Evolutionary conservation across 768 basidiomycete genomes (phyloP).

Genomic region (Mycena galopus): DNA sequence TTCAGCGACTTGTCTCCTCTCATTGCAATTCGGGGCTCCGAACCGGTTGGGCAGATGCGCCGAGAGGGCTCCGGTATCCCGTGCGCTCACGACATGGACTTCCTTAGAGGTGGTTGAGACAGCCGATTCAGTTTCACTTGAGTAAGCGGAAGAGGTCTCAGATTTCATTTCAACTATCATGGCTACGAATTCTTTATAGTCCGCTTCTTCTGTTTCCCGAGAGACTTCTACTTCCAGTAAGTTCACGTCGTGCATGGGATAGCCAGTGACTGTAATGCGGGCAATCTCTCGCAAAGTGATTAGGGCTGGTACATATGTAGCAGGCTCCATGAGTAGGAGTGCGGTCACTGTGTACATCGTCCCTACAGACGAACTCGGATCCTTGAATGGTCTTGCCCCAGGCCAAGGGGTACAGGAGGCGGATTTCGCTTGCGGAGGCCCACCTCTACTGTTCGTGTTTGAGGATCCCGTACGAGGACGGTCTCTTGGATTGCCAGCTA

Average conservation of each 20-base stretch:
- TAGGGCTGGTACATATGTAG: conserved; percentile 40
- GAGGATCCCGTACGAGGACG: no score
- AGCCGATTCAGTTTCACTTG: background rate
- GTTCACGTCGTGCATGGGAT: conserved; percentile 7
- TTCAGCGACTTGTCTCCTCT: no score
- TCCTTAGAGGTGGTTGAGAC: background rate
- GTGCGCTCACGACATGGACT: background rate
- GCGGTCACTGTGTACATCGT: conserved; percentile 5
- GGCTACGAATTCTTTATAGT: conserved; percentile 27
- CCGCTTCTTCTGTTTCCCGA: background rate
- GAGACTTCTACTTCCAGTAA: background rate
- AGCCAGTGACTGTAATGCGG: conserved; percentile 37
- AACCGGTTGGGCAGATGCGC: no score
- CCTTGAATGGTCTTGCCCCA: conserved; percentile 18
- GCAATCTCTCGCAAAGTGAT: conserved; percentile 39
- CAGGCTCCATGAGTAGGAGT: conserved; percentile 19
- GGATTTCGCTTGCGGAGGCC: no score
- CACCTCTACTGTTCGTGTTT: no score
- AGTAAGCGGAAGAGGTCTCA: background rate
- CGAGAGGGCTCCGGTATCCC: no score
- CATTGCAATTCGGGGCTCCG: no score
- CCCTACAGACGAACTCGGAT: background rate
- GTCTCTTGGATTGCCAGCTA: no score
- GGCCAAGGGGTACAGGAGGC: conserved; percentile 1
- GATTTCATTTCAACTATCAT: conserved; percentile 18